Evolutionary conservation across 257 asterid species (phyloP), one percentile per base, ranked within the genome.

Genomic region (Scutellaria barbata): DNA sequence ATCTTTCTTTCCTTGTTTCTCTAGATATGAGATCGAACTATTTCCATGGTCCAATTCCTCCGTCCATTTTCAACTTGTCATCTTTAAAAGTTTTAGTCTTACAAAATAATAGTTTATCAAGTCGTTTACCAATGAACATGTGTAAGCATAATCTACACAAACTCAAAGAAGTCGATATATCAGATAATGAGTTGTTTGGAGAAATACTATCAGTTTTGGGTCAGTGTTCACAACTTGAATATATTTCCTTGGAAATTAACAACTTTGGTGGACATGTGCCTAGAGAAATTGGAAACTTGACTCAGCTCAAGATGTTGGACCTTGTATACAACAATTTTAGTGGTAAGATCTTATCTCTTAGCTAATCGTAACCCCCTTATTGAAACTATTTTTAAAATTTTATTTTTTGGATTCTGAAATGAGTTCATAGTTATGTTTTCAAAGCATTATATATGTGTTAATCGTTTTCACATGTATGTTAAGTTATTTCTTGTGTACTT

Each of bases 1-100:
- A 69, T 25, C 74, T 74, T 41, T 70, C 83, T 1, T 75, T 66
- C 43, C 77, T 74, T 0, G 68, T 43, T 4, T 35, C 51, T 10
- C 53, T 79, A 0, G 35, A 74, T 62, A 35, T 74, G 69, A 50
- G 80, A 10, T 5, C 1, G 0, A 71, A 79, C 71, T 58, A 7
- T 13, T 66, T 79, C 9, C 33, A 10, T 1, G 78, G 83, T 10
- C 54, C 53, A 10, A 46, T 75, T 14, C 80, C 83, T 14, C 10
- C 22, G 13, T 60, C 61, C n/a, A 11, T 79, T 35, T 79, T 79
- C 75, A 75, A 71, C 46, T 66, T 75, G 57, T 71, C 72, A 3
- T 41, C 76, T 0, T 20, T 79, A 40, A 8, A 71, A 50, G 6
- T 5, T n/a, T 39, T 70, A 30, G 5, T 3, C 10, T 2, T 79